Evolutionary conservation across 352 stramenopile genomes (phyloP).

Genomic region (Phytopythium delawarense): DNA sequence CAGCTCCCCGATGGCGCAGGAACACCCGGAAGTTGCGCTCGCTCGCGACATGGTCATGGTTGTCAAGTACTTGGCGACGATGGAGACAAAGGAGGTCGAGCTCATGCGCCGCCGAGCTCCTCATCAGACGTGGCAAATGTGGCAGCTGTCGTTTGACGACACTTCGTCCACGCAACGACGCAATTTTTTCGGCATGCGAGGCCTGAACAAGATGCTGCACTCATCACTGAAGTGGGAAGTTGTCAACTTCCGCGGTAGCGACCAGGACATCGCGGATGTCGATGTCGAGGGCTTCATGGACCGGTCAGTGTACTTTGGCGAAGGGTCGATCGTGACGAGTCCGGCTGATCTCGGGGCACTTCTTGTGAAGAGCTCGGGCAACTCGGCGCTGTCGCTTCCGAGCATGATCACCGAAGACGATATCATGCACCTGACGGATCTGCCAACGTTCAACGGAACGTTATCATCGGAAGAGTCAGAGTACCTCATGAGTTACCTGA

Average conservation of each 20-base stretch:
- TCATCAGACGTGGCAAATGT: slow-evolving; percentile 83
- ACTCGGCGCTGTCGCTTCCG: slow-evolving; percentile 24
- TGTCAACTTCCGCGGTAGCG: slow-evolving; percentile 80
- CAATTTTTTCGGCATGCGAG: slow-evolving; percentile 77
- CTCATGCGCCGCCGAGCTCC: slow-evolving; percentile 77
- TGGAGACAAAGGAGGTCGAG: slow-evolving; percentile 89
- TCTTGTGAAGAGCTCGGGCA: slow-evolving; percentile 49
- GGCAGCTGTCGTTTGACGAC: slow-evolving; percentile 89
- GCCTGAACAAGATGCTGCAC: slow-evolving; percentile 61
- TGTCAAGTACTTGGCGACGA: slow-evolving; percentile 87
- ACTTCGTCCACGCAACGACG: slow-evolving; percentile 59
- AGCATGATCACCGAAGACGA: slow-evolving; percentile 94
- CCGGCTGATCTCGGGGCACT: slow-evolving; percentile 61
- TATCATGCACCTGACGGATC: slow-evolving; percentile 95
- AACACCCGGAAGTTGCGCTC: slow-evolving; percentile 78
- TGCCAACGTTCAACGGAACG: slow-evolving; percentile 96
- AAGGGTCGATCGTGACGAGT: slow-evolving; percentile 80
- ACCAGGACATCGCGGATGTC: slow-evolving; percentile 89
- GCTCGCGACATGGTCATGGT: slow-evolving; percentile 78
- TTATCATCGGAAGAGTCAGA: slow-evolving; percentile 96
- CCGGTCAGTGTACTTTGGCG: slow-evolving; percentile 85
- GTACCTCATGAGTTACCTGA: slow-evolving; percentile 98
- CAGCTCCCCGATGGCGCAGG: slow-evolving; percentile 66
- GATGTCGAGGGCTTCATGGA: slow-evolving; percentile 86
- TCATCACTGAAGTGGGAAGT: slow-evolving; percentile 82